Evolutionary conservation across 2,329 filamentous ascomycete species (phyloP).

Genomic region (Verticillium nubilum): DNA sequence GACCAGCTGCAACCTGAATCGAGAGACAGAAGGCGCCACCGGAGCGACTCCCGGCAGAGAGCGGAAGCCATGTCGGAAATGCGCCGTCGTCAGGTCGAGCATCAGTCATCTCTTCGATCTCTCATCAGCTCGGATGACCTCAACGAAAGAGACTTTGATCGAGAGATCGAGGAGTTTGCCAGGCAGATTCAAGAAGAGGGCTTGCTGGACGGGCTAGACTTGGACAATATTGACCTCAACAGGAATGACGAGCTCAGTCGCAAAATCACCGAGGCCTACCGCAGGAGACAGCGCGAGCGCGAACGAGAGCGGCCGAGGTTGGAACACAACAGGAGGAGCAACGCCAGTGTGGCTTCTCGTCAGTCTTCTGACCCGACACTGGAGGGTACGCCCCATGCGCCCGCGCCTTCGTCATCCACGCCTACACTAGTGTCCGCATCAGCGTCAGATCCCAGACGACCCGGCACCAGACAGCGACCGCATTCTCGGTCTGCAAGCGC

Average conservation of each 20-base stretch:
- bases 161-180: slow-evolving; percentile 85
- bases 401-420: slow-evolving; percentile 10
- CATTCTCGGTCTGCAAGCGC: slow-evolving; percentile 42
- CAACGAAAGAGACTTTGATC: slow-evolving; percentile 72
- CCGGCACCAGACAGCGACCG: slow-evolving; percentile 22
- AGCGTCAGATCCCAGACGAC: slow-evolving; percentile 19
- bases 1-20: slow-evolving; percentile 33
- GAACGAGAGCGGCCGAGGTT: slow-evolving; percentile 28
- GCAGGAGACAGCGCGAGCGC: slow-evolving; percentile 65
- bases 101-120: slow-evolving; percentile 83
- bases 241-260: slow-evolving; percentile 89
- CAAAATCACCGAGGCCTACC: slow-evolving; percentile 83
- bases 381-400: slow-evolving; percentile 4
- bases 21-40: slow-evolving; percentile 28
- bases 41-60: slow-evolving; percentile 39
- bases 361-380: slow-evolving; percentile 17
- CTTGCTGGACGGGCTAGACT: slow-evolving; percentile 78
- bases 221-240: slow-evolving; percentile 77
- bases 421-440: background rate
- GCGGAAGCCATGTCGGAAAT: slow-evolving; percentile 28
- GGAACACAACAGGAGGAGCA: slow-evolving; percentile 39
- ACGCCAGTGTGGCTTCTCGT: slow-evolving; percentile 31
- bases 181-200: slow-evolving; percentile 86
- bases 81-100: slow-evolving; percentile 63
- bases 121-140: slow-evolving; percentile 76